Evolutionary conservation across 2,329 filamentous ascomycete species (phyloP), one percentile per base, ranked within the genome.

Genomic region (Diaporthe caulivora): DNA sequence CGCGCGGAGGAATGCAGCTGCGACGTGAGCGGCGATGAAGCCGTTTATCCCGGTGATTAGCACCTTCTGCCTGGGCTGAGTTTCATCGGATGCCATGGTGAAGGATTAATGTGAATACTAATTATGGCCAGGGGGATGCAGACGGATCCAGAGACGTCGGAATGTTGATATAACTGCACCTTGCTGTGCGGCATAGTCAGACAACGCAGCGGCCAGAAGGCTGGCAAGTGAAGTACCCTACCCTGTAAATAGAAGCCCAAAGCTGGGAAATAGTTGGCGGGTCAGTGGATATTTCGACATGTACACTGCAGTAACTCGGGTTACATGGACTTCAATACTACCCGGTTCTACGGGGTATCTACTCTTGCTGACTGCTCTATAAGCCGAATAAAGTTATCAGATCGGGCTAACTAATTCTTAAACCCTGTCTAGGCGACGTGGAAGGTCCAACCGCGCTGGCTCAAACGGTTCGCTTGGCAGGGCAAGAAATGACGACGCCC

Each of bases 1-100:
- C 24, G 62, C 62, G 13, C 34, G 62, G 3, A 67, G 62, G 15
- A 67, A 67, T 37, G 62, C 29, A 53, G 62, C 62, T 40, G 62
- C 62, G 29, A 67, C 62, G 2, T 37, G 62, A 13, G 62, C 29
- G 15, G 62, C 47, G n/a, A 67, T 67, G 29, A 67, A 53, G 17
- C 62, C 47, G 21, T 67, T 67, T 2, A 67, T 67, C 40, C 44
- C 62, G 4, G 44, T 53, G 18, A 67, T 51, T 4, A 67, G 47
- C 3, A 67, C 62, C 47, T 24, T 67, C 17, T n/a, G 44, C 44
- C 34, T 68, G 21, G 47, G n/a, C 24, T 53, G 49, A 2, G 47
- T 24, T 31, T 15, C 17, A 21, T 11, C 1, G 15, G 42, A 53
- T 31, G 37, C 29, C 44, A 67, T 49, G 7, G 8, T 51, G 40